A percentile compares a stretch with the other conserved stretches of the same genome.
Evolutionary conservation across 805 yeast genomes (phyloP).

Genomic region (Candida boidinii): DNA sequence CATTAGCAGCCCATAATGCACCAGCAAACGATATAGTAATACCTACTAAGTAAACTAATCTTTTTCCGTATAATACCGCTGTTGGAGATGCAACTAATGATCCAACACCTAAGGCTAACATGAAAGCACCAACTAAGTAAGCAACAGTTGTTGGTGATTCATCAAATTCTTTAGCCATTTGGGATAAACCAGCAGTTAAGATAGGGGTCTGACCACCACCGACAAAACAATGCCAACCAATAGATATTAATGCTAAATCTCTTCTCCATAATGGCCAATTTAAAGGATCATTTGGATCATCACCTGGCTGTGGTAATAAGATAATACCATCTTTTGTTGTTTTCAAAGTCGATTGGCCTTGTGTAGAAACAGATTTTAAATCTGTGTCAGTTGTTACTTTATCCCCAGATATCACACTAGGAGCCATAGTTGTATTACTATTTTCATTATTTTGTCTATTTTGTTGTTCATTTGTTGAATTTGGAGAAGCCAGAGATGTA

Average conservation of each 20-base stretch:
- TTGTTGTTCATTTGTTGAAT: neutral
- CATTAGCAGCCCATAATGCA: conserved; percentile 44
- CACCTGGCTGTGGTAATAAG: conserved; percentile 54
- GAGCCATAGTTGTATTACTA: neutral
- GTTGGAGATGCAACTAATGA: conserved; percentile 50
- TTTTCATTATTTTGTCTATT: neutral
- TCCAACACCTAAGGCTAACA: conserved; percentile 53
- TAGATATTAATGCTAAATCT: conserved; percentile 41
- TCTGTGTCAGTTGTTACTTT: neutral
- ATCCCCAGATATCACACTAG: too few species aligned
- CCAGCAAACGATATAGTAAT: conserved; percentile 41
- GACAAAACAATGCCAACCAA: conserved; percentile 49
- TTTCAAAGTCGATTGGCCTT: conserved; percentile 25
- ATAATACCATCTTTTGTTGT: conserved; percentile 40
- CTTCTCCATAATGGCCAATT: conserved; percentile 59
- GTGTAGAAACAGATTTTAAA: neutral
- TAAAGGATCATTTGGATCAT: conserved; percentile 55
- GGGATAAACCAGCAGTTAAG: conserved; percentile 46
- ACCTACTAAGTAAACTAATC: conserved; percentile 44
- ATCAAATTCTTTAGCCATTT: conserved; percentile 33
- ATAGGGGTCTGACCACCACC: conserved; percentile 59
- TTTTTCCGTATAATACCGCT: conserved; percentile 48
- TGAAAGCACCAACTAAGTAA: conserved; percentile 48
- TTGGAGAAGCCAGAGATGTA: neutral
- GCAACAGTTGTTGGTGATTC: conserved; percentile 33